phyloP scores from a whole-genome alignment of 2,329 filamentous ascomycete species.

The Lojkania enalia region DNA sequence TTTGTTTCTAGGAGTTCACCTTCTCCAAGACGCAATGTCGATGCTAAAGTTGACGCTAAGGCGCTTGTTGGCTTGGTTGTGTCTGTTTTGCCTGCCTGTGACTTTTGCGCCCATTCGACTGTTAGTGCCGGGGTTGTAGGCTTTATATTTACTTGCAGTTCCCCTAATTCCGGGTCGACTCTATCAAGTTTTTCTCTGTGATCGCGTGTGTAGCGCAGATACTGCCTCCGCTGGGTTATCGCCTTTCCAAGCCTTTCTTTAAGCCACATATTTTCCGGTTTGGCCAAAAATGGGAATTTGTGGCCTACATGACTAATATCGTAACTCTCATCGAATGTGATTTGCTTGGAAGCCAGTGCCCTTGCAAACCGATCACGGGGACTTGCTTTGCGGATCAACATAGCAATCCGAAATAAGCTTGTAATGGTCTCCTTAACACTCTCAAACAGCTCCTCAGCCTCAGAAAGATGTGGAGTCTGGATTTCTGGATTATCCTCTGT shows the following conservation, averaged over 20 bases:
- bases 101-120: not conserved
- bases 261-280: constrained; percentile 21
- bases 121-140: not conserved
- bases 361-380: constrained; percentile 27
- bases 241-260: constrained; percentile 22
- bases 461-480: constrained; percentile 7
- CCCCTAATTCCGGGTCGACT: constrained; percentile 4
- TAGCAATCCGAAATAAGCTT: constrained; percentile 29
- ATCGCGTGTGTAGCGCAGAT: constrained; percentile 24
- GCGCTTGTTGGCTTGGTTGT: constrained; percentile 10
- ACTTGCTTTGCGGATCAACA: constrained; percentile 26
- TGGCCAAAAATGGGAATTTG: constrained; percentile 24
- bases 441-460: constrained; percentile 24
- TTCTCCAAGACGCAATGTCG: constrained; percentile 14
- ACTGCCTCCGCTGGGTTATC: constrained; percentile 27
- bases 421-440: constrained; percentile 21
- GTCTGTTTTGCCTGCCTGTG: constrained; percentile 5
- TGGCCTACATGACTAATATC: constrained; percentile 26
- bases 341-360: constrained; percentile 13
- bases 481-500: not conserved
- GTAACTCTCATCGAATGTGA: constrained; percentile 18
- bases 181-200: constrained; percentile 18
- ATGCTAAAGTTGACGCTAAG: constrained; percentile 20
- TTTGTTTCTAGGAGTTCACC: constrained; percentile 7
- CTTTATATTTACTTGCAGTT: constrained; percentile 1